Conservation (phyloP, 208 protist species). For the Trypanosoma vivax region DNA sequence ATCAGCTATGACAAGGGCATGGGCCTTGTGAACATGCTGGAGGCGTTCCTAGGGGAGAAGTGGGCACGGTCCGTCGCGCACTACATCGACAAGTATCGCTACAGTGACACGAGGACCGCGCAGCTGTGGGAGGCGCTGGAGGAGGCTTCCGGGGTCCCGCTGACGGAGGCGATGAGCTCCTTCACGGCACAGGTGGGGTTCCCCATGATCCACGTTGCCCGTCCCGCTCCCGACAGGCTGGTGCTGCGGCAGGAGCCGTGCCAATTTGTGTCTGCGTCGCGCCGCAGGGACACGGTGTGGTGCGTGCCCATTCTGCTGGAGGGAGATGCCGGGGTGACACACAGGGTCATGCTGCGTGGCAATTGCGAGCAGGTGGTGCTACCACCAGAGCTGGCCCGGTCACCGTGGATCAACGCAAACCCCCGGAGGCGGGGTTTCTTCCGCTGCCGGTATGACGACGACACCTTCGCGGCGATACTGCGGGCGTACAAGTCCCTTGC, state of each 20-base stretch:
- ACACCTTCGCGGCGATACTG: conserved; percentile 43
- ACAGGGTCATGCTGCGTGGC: conserved; percentile 44
- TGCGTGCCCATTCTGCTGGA: conserved; percentile 67
- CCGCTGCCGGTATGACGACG: conserved; percentile 78
- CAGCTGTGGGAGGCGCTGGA: conserved; percentile 93
- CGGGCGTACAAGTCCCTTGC: conserved; percentile 35
- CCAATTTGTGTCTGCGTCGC: conserved; percentile 35
- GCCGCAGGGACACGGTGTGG: conserved; percentile 32
- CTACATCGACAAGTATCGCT: conserved; percentile 92
- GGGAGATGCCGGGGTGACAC: conserved; percentile 20
- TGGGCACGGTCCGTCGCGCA: conserved; percentile 84
- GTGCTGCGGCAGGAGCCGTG: conserved; percentile 62
- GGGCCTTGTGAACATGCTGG: conserved; percentile 92
- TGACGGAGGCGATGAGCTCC: conserved; percentile 82
- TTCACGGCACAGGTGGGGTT: conserved; percentile 93
- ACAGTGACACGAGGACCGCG: conserved; percentile 88
- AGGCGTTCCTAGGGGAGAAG: conserved; percentile 79
- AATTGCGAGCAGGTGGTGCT: conserved; percentile 34
- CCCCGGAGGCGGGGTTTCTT: conserved; percentile 73
- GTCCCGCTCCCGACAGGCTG: conserved; percentile 18
- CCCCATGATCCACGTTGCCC: conserved; percentile 79
- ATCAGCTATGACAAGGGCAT: conserved; percentile 96
- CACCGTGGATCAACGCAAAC: conserved; percentile 63
- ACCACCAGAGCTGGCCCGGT: conserved; percentile 22
- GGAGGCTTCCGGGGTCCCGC: conserved; percentile 70